These are phyloP conservation scores for Endogone sp. DNA, from an alignment of 192 early-diverging fungal species.

Conservation along the genomic window DNA sequence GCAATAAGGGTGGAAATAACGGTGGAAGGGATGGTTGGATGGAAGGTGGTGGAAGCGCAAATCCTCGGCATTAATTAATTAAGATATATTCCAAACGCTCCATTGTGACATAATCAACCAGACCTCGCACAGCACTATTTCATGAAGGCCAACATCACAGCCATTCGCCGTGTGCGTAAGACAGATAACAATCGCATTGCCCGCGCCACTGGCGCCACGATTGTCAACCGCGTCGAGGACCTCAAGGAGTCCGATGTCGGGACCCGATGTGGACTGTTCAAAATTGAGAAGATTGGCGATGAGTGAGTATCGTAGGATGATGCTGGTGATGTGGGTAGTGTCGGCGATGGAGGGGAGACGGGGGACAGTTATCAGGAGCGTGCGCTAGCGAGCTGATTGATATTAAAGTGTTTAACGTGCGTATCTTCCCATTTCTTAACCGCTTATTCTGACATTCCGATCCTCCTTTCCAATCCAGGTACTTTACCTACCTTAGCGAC, in stretches of 20 bases:
- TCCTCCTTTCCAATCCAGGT: conserved; percentile 35
- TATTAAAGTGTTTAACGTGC: background rate
- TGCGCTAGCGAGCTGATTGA: background rate
- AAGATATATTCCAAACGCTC: too few species aligned
- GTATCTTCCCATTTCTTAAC: background rate
- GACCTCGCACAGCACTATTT: conserved; percentile 99
- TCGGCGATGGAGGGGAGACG: too few species aligned
- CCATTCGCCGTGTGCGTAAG: conserved; percentile 96
- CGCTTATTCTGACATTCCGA: background rate
- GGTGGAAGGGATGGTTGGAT: background rate
- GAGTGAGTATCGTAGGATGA: conserved; percentile 53
- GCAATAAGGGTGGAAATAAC: background rate
- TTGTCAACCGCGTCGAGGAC: conserved; percentile 96
- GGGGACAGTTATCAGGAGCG: background rate
- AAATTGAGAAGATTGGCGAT: conserved; percentile 97
- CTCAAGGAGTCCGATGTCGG: conserved; percentile 96
- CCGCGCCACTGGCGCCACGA: conserved; percentile 93
- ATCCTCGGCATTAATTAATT: too few species aligned
- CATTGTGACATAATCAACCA: too few species aligned
- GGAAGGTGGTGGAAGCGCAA: too few species aligned
- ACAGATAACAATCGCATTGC: conserved; percentile 99
- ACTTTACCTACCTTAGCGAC: conserved; percentile 94
- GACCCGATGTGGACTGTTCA: conserved; percentile 89
- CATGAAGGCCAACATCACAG: conserved; percentile 96
- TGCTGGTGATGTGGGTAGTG: too few species aligned